Percentiles rank a stretch among this genome's conserved stretches.
These are phyloP conservation scores for Yamadazyma songkhlaensis DNA, from an alignment of 1,139 yeast species.

Conservation along the genomic window DNA sequence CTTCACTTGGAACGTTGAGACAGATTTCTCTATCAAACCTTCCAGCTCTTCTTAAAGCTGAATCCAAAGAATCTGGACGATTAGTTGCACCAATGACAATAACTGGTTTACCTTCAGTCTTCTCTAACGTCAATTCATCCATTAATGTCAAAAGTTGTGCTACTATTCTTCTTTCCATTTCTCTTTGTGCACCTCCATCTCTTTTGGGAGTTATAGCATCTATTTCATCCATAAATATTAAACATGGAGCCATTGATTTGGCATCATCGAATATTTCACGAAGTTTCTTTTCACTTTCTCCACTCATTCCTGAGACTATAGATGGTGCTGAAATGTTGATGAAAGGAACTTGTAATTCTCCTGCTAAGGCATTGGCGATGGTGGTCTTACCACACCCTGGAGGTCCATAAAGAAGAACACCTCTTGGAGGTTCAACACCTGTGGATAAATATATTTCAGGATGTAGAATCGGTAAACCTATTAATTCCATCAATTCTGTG, in stretches of 20 bases:
- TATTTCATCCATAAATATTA: conserved; percentile 90
- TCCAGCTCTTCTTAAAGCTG: conserved; percentile 49
- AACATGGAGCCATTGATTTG: conserved; percentile 82
- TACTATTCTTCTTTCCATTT: conserved; percentile 96
- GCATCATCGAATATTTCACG: conserved; percentile 96
- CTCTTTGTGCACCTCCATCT: conserved; percentile 93
- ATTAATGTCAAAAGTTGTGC: conserved; percentile 92
- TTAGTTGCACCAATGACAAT: conserved; percentile 50
- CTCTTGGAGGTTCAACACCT: conserved; percentile 97
- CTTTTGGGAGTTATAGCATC: conserved; percentile 98
- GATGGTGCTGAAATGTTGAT: conserved; percentile 92
- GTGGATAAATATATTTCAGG: conserved; percentile 87
- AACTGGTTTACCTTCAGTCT: conserved; percentile 90
- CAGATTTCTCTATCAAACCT: conserved; percentile 52
- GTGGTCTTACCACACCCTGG: conserved; percentile 99
- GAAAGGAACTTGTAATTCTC: conserved; percentile 91
- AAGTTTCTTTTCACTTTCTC: conserved; percentile 92
- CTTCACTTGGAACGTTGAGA: conserved; percentile 87
- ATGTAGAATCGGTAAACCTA: conserved; percentile 88
- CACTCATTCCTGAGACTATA: conserved; percentile 99
- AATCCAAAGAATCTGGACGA: conserved; percentile 47
- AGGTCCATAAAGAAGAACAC: conserved; percentile 92
- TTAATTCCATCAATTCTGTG: conserved; percentile 80
- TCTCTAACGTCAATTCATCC: conserved; percentile 86
- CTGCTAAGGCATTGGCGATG: conserved; percentile 93